A percentile compares a stretch with the other conserved stretches of the same genome.
These are phyloP conservation scores for Talaromyces sp. DNA, from an alignment of 2,329 filamentous ascomycete species.

Conservation along the genomic window DNA sequence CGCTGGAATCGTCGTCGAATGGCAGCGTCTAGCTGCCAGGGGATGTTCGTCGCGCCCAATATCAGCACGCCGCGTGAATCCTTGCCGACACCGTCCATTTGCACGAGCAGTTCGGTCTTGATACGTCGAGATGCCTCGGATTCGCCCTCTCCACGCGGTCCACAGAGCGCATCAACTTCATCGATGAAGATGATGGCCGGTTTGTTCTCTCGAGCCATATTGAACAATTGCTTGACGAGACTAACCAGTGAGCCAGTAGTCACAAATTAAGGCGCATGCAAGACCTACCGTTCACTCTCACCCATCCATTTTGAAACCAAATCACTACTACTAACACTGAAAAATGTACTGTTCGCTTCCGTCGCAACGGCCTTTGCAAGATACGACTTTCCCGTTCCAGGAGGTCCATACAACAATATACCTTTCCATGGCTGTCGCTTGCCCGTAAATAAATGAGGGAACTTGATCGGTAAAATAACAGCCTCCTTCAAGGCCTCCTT, in stretches of 20 bases:
- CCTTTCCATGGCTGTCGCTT: slow-evolving; percentile 98
- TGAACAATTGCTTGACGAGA: slow-evolving; percentile 93
- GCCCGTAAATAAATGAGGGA: slow-evolving; percentile 91
- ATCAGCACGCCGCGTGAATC: slow-evolving; percentile 93
- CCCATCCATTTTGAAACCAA: slow-evolving; percentile 99
- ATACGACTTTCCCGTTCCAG: slow-evolving; percentile 96
- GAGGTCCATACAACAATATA: slow-evolving; percentile 91
- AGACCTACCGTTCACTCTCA: slow-evolving; percentile 83
- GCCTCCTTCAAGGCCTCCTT: slow-evolving; percentile 98
- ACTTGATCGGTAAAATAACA: slow-evolving; percentile 96
- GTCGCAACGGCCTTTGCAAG: slow-evolving; percentile 96
- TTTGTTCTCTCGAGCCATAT: slow-evolving; percentile 96
- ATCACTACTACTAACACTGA: slow-evolving; percentile 96
- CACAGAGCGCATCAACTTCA: slow-evolving; percentile 94
- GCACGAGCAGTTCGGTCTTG: slow-evolving; percentile 96
- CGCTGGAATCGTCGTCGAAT: slow-evolving; percentile 95
- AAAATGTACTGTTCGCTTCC: slow-evolving; percentile 98
- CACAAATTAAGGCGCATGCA: background rate
- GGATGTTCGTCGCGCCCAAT: slow-evolving; percentile 94
- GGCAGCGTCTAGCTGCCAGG: slow-evolving; percentile 95
- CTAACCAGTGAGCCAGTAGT: slow-evolving; percentile 43
- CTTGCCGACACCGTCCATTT: slow-evolving; percentile 98
- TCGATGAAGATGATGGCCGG: slow-evolving; percentile 99
- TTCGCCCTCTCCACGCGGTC: slow-evolving; percentile 88
- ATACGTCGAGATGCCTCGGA: slow-evolving; percentile 95